Base-by-base conservation (phyloP, 2,329 filamentous ascomycete genomes). In the Passalora sequoiae region DNA sequence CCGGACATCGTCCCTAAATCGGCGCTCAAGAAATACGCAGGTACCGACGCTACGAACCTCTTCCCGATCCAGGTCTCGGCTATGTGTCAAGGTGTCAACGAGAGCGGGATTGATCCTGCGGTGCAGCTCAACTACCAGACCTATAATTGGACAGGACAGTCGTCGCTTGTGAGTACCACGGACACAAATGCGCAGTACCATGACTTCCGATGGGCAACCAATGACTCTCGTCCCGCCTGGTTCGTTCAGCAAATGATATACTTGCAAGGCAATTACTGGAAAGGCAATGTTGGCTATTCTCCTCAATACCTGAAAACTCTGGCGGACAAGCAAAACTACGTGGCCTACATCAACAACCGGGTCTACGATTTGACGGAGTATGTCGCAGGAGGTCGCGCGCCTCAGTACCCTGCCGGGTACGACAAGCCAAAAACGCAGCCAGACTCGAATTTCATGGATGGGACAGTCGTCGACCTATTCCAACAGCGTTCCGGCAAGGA, bases 51-150 rank as follows among this genome's bases (percentile, higher is more conserved):
- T n/a, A 94, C 86, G 16, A 73, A 77, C 28, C 75, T 98, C 8
- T 98, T 98, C 69, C 92, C 94, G 0, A 76, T 98, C 1, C 92
- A 98, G 64, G 91, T 98, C 12, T 94, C 84, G 4, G 89, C 91
- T 31, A 75, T 98, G 27, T 98, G 92, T 66, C 78, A 84, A 47
- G 92, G 91, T 46, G 78, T 77, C 22, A 74, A 81, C 52, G 73
- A 81, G 53, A 86, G 84, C 16, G 61, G 81, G 31, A 66, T 84
- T 36, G 76, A 87, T 59, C 76, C 77, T 3, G 76, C 80, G 30
- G 86, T 98, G n/a, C 83, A 84, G 35, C 75, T 98, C 20, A 84
- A 91, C 65, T 97, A 91, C 68, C 81, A 81, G 52, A 79, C 75
- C 27, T 80, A 79, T 49, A 98, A 98, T 65, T 74, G 83, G 42